Base-by-base conservation (phyloP, 768 basidiomycete species). In the Lactarius hengduanensis region DNA sequence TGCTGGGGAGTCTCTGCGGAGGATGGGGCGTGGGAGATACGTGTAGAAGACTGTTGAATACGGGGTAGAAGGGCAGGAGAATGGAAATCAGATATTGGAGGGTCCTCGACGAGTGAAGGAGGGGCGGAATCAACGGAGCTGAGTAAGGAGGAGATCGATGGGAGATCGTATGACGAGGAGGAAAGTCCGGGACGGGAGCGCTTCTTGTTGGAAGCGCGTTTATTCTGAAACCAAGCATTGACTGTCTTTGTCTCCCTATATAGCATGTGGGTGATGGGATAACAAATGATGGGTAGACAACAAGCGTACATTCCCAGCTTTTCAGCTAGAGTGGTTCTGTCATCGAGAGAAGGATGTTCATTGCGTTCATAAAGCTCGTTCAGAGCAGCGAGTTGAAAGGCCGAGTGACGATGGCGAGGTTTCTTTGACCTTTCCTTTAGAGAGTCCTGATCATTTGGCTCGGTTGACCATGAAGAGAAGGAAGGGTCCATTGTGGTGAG, bases 201-300 rank as follows among this genome's bases (percentile, higher is more conserved):
- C 77, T 92, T 92, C 82, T 91, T 92, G 71, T 84, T 86, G 15
- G 90, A 91, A 7, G 91, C 90, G 62, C 91, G 83, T 80, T 91
- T 92, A 75, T 92, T 92, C 78, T 92, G 90, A 77, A 92, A 92
- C 88, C 89, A 92, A 16, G 91, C 88, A 74, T 90, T 89, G 74
- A 92, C 90, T 2, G 89, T 90, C 82, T 92, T 92, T 76, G 85
- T 86, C 75, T 91, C 89, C 87, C 91, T 92, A 47, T 59, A 45
- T n/a, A 61, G 45, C 63, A 9, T 59, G 64, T 61, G 69, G 68
- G 65, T 20, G 36, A 69, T 53, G 20, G 20, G 26, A 63, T 58
- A 53, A 10, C 20, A 34, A 36, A 57, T 60, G 50, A 66, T 58
- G 5, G 32, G 20, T 3, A 26, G 30, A 50, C 66, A 67, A 68